Evolutionary conservation across 192 early-diverging fungal genomes (phyloP), one percentile per base, ranked within the genome.

Genomic region (Rhizophagus clarus): DNA sequence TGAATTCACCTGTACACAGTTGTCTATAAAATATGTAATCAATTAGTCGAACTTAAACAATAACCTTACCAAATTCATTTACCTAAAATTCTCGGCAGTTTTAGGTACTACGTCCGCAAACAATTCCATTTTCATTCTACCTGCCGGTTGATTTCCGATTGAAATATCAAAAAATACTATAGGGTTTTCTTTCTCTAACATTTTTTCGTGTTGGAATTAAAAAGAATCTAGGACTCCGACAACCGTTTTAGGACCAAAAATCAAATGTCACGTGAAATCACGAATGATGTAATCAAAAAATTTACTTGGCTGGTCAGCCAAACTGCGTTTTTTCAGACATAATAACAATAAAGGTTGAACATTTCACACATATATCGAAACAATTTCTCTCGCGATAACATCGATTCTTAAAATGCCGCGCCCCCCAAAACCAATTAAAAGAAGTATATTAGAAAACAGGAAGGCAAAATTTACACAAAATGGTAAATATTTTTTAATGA

Each of bases 1-100:
- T 91, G 87, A 90, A 94, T 88, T 97, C 96, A 62, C 96, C 96
- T 29, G 95, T 96, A 80, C 96, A 97, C 12, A 97, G 78, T 85
- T 97, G 96, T 77, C 95, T 89, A 83, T 15, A 70, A 56, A 67
- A 40, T 10, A 75, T 75, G n/a, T 5, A 47, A 69, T 70, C 5
- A 24, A 45, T 3, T 56, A 42, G 22, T 28, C 22, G 6, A 26
- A 20, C 29, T 20, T 71, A n/a, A 26, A 26, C 4, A 10, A 62
- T 8, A 9, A 14, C 14, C n/a, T 67, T 24, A 11, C n/a, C 34
- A 32, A 24, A 34, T 71, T 10, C 51, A 47, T 32, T 60, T 83
- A 89, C 88, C 92, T 88, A 82, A 96, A 95, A 84, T 95, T 96
- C 81, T 95, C 94, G 10, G 91, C 93, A 1, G 93, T 95, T 72